These are phyloP conservation scores for Tulasnella sp. DNA, from an alignment of 768 basidiomycete genomes.

Conservation along the genomic window DNA sequence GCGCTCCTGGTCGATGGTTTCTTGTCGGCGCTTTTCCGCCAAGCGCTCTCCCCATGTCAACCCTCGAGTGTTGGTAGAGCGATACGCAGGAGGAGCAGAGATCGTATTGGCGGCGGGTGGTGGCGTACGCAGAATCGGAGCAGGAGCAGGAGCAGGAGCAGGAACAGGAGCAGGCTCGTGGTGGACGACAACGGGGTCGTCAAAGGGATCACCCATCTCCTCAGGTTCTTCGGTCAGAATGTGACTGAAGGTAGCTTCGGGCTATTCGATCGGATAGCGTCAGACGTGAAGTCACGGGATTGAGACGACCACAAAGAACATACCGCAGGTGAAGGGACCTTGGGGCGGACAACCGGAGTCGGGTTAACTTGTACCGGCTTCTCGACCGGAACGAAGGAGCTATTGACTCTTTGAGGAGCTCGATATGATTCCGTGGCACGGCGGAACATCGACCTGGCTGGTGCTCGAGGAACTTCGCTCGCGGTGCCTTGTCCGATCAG, in stretches of 20 bases:
- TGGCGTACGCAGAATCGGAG: too few species aligned
- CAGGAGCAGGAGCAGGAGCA: too few species aligned
- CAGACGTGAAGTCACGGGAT: neutral
- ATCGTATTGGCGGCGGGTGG: neutral
- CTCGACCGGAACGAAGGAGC: neutral
- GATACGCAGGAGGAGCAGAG: neutral
- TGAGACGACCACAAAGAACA: neutral
- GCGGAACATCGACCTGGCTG: neutral
- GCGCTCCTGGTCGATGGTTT: neutral
- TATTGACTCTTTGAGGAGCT: neutral
- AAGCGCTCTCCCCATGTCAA: constrained; percentile 10
- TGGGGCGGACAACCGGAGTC: neutral
- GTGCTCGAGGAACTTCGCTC: neutral
- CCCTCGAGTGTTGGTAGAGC: neutral
- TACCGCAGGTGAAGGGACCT: neutral
- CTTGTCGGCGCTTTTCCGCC: neutral
- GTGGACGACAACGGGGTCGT: neutral
- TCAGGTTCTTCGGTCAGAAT: neutral
- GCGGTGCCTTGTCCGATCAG: constrained; percentile 20
- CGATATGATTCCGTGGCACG: neutral
- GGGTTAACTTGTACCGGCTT: neutral
- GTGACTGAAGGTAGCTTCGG: neutral
- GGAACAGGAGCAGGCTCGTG: too few species aligned
- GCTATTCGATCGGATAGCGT: neutral
- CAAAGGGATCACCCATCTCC: neutral